A percentile compares a stretch with the other conserved stretches of the same genome.
Conservation (phyloP, 257 asterid genomes). For the Primulina huaijiensis region DNA sequence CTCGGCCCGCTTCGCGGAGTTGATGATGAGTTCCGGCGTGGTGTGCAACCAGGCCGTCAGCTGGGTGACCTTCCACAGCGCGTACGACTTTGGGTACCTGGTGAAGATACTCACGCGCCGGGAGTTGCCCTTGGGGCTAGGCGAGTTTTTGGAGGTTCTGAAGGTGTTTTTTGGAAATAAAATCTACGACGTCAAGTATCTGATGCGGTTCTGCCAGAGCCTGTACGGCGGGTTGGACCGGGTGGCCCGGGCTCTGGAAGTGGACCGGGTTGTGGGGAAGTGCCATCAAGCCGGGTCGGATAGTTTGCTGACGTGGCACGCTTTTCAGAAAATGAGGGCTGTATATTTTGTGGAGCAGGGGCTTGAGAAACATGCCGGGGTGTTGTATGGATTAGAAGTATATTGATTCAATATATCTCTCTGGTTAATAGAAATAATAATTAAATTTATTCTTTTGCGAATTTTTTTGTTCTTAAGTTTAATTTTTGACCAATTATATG, state of each 20-base stretch:
- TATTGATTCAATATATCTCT: slow-evolving; percentile 11
- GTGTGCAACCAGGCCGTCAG: slow-evolving; percentile 52
- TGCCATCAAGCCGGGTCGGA: slow-evolving; percentile 81
- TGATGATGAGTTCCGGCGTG: slow-evolving; percentile 60
- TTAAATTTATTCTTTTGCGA: neutral
- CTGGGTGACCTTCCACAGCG: slow-evolving; percentile 81
- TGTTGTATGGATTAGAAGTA: slow-evolving; percentile 61
- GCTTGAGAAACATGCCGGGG: slow-evolving; percentile 61
- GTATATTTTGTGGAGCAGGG: slow-evolving; percentile 46
- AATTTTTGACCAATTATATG: too few species aligned
- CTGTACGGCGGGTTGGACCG: slow-evolving; percentile 71
- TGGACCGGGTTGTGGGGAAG: slow-evolving; percentile 67
- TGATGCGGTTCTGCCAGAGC: slow-evolving; percentile 54
- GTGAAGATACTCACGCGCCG: slow-evolving; percentile 61
- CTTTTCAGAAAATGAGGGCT: slow-evolving; percentile 58
- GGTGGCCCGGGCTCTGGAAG: slow-evolving; percentile 49
- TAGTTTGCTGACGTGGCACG: slow-evolving; percentile 74
- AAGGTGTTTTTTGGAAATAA: slow-evolving; percentile 47
- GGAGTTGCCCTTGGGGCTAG: slow-evolving; percentile 43
- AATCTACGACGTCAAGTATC: slow-evolving; percentile 60
- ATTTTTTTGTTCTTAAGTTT: too few species aligned
- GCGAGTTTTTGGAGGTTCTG: slow-evolving; percentile 41
- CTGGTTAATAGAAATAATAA: slow-evolving; percentile 15
- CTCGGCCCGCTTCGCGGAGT: slow-evolving; percentile 51
- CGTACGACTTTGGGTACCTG: slow-evolving; percentile 68